These are phyloP conservation scores for Trichosporon coremiiforme DNA, from an alignment of 1,284 basidiomycete species.

Conservation along the genomic window DNA sequence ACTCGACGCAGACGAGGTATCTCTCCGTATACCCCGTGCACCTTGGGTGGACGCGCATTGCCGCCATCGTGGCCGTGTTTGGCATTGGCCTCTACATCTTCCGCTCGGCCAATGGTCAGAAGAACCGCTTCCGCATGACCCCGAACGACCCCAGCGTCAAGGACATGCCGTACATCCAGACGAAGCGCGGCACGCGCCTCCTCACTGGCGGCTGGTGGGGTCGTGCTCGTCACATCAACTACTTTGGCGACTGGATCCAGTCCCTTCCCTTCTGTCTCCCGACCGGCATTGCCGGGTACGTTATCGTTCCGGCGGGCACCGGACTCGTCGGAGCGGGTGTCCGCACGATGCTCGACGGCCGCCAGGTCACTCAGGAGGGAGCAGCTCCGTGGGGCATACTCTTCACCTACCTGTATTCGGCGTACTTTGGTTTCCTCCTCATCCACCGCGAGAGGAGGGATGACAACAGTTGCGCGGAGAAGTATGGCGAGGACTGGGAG, in stretches of 20 bases:
- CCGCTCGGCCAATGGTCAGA: constrained; percentile 25
- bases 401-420: constrained; percentile 25
- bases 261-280: constrained; percentile 22
- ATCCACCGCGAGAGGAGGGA: constrained; percentile 23
- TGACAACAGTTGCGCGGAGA: constrained; percentile 22
- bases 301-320: constrained; percentile 10
- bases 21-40: constrained; percentile 25
- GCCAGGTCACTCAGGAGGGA: constrained; percentile 18
- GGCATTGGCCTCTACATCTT: constrained; percentile 25
- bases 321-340: not conserved
- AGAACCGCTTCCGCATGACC: constrained; percentile 21
- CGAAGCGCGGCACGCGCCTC: constrained; percentile 22
- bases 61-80: constrained; percentile 20
- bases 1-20: constrained; percentile 22
- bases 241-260: constrained; percentile 26
- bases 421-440: constrained; percentile 22
- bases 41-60: constrained; percentile 17
- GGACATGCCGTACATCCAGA: constrained; percentile 21
- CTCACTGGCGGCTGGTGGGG: constrained; percentile 26
- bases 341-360: constrained; percentile 19
- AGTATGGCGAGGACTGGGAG: constrained; percentile 24
- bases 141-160: constrained; percentile 21
- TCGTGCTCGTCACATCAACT: constrained; percentile 23
- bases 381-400: constrained; percentile 24
- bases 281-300: constrained; percentile 18